phyloP scores from a whole-genome alignment of 495 filamentous ascomycete genomes.

The Trichoderma asperelloides region DNA sequence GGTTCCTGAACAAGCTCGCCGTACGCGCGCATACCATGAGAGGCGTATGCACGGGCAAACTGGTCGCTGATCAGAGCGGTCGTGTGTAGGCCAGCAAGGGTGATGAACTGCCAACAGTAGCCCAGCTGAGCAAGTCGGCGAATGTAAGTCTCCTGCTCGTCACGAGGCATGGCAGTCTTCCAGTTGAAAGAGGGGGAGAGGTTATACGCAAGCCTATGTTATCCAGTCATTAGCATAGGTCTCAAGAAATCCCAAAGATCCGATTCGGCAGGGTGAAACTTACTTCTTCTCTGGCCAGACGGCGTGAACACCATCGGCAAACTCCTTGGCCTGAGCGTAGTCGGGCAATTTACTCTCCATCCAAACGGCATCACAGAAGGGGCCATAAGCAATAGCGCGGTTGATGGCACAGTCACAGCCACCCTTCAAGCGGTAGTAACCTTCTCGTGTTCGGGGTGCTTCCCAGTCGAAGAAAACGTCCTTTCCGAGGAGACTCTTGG shows the following conservation, averaged over 20 bases:
- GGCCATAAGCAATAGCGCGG: constrained; percentile 84
- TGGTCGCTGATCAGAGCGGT: constrained; percentile 83
- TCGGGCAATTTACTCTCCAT: constrained; percentile 98
- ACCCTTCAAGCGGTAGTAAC: constrained; percentile 85
- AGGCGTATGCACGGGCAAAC: constrained; percentile 74
- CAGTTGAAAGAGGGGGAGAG: constrained; percentile 98
- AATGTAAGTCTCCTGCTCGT: constrained; percentile 97
- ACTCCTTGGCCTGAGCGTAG: constrained; percentile 85
- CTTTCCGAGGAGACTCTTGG: constrained; percentile 68
- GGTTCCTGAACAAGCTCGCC: constrained; percentile 96
- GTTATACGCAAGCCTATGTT: constrained; percentile 78
- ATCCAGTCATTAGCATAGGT: neutral
- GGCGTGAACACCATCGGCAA: constrained; percentile 87
- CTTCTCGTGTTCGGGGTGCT: constrained; percentile 78
- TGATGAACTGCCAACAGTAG: constrained; percentile 99
- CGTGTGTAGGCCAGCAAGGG: constrained; percentile 92
- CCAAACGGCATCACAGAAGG: constrained; percentile 94
- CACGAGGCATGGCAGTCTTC: constrained; percentile 90
- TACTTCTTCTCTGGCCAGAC: constrained; percentile 96
- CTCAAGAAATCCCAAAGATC: neutral
- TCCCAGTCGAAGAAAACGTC: constrained; percentile 95
- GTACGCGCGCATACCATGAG: constrained; percentile 90
- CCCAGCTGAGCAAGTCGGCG: constrained; percentile 74
- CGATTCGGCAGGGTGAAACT: constrained; percentile 19
- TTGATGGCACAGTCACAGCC: constrained; percentile 89